Conservation (phyloP, 2,329 filamentous ascomycete genomes). For the Trichoderma oligosporum region DNA sequence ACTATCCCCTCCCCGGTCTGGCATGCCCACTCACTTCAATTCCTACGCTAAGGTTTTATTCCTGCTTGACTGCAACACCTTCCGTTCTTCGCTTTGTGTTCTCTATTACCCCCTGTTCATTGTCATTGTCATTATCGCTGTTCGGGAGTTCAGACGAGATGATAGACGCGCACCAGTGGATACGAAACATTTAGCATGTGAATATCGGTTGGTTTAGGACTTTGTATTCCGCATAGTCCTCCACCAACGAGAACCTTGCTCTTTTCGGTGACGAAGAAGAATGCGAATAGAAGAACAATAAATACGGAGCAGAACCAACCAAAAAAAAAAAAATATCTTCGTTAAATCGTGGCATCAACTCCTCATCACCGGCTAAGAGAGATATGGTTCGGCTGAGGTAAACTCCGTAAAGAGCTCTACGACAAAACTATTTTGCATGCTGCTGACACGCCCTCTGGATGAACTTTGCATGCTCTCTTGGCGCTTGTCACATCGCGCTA, state of each 20-base stretch:
- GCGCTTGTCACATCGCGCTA: constrained; percentile 6
- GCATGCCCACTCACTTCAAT: not conserved
- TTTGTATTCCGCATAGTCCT: not conserved
- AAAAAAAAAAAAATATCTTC: no score
- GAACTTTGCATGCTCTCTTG: not conserved
- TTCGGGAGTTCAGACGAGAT: not conserved
- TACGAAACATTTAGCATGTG: not conserved
- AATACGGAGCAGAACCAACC: no score
- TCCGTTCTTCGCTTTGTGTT: not conserved
- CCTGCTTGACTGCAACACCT: not conserved
- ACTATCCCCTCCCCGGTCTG: no score
- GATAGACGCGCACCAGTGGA: constrained; percentile 2
- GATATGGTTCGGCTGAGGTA: not conserved
- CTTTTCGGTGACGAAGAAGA: no score
- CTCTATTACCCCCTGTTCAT: not conserved
- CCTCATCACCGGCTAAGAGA: not conserved
- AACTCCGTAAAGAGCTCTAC: not conserved
- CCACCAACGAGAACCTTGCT: not conserved
- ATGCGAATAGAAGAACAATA: not conserved
- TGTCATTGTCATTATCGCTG: not conserved
- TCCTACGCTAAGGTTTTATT: not conserved
- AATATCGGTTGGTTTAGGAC: no score
- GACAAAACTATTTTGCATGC: not conserved
- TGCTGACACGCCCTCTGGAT: not conserved
- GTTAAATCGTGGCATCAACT: no score